phyloP scores from a whole-genome alignment of 306 rosid species.

The Prunus campanulata region DNA sequence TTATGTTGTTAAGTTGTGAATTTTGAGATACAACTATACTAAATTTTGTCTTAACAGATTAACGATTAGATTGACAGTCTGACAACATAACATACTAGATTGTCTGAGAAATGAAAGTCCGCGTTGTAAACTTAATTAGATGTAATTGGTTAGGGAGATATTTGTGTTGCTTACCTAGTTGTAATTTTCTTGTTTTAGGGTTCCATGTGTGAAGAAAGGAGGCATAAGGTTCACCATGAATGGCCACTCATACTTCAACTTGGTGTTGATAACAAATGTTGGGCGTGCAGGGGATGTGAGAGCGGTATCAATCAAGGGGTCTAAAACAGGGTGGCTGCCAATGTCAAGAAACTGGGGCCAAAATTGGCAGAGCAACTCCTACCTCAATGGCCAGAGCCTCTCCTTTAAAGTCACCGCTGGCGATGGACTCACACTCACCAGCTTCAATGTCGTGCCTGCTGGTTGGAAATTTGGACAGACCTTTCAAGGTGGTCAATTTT shows the following conservation, averaged over 20 bases:
- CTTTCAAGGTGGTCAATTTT: slow-evolving; percentile 37
- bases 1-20: neutral
- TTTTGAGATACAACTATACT: no score
- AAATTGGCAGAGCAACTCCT: slow-evolving; percentile 45
- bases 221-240: slow-evolving; percentile 46
- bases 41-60: neutral
- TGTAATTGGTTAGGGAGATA: neutral
- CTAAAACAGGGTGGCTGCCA: slow-evolving; percentile 32
- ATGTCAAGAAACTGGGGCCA: slow-evolving; percentile 47
- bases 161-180: neutral
- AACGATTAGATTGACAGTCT: neutral
- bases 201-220: slow-evolving; percentile 38
- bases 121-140: no score
- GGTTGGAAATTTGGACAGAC: slow-evolving; percentile 42
- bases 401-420: slow-evolving; percentile 34
- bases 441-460: slow-evolving; percentile 27
- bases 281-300: slow-evolving; percentile 34
- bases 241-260: slow-evolving; percentile 41
- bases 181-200: slow-evolving; percentile 15
- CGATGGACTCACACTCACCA: slow-evolving; percentile 23
- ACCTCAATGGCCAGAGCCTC: slow-evolving; percentile 36
- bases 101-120: no score
- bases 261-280: slow-evolving; percentile 37
- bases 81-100: neutral
- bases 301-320: slow-evolving; percentile 26